Percentiles rank a stretch among this genome's conserved stretches.
Conservation (phyloP, 2,329 filamentous ascomycete species). For the Colletotrichum sp. region DNA sequence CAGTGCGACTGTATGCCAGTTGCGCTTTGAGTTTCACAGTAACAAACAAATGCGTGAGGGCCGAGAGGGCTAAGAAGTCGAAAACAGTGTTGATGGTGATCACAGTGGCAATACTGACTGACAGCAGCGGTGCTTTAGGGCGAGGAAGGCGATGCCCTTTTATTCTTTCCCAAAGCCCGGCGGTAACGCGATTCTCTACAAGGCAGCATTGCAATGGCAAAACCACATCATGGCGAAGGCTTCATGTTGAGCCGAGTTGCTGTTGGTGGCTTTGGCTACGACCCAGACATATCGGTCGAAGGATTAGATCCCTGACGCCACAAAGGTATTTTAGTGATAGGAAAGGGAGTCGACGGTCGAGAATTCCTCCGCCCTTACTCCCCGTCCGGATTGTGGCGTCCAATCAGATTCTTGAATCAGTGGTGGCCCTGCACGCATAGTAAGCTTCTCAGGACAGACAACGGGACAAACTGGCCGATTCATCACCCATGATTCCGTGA, state of each 20-base stretch:
- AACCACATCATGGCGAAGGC: neutral
- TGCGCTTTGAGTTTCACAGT: neutral
- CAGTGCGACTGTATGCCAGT: neutral
- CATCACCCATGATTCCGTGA: neutral
- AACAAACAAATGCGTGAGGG: neutral
- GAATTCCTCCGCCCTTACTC: neutral
- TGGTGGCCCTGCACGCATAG: neutral
- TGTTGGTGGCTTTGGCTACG: neutral
- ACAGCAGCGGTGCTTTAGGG: neutral
- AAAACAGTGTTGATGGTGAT: neutral
- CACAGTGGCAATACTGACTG: neutral
- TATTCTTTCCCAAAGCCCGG: neutral
- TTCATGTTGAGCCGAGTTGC: slow-evolving; percentile 3
- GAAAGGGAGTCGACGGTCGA: neutral
- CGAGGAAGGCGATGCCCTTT: neutral
- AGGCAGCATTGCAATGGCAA: neutral
- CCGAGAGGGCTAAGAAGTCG: neutral
- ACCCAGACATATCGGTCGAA: neutral
- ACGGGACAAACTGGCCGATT: neutral
- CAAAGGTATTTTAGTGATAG: neutral
- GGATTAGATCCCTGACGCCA: neutral
- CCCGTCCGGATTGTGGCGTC: neutral
- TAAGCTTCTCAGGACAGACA: neutral
- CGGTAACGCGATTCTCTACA: neutral
- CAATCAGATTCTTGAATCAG: neutral